Percentiles rank a stretch among this genome's conserved stretches.
Conservation (phyloP, 1,284 basidiomycete species). For the Cryptococcus wingfieldii region DNA sequence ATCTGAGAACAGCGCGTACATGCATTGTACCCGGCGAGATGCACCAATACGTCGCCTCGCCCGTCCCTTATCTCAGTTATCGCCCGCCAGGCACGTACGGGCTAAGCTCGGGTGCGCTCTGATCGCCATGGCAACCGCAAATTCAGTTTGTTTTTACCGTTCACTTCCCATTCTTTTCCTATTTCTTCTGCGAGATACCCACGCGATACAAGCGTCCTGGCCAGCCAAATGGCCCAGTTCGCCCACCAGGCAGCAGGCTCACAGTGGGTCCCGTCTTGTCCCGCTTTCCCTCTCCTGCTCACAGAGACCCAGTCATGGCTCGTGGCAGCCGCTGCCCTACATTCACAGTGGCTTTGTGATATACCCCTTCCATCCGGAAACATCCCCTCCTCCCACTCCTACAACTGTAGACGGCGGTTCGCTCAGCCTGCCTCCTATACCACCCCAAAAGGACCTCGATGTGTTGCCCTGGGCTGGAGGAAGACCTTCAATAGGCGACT, state of each 20-base stretch:
- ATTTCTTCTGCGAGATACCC: neutral
- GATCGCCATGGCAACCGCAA: no score
- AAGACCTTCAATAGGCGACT: neutral
- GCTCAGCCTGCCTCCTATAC: neutral
- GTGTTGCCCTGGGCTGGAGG: slow-evolving; percentile 2
- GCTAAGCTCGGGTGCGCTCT: no score
- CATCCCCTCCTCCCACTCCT: slow-evolving; percentile 18
- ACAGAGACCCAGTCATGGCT: neutral
- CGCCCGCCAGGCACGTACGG: no score
- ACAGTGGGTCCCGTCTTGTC: neutral
- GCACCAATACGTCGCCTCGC: no score
- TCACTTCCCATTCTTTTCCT: neutral
- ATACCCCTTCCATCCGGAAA: slow-evolving; percentile 36
- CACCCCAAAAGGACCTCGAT: neutral
- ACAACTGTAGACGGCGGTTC: slow-evolving; percentile 11
- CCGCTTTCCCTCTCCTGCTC: neutral
- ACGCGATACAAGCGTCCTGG: neutral
- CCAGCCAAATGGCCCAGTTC: neutral
- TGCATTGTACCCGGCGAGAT: no score
- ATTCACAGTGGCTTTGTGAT: slow-evolving; percentile 43
- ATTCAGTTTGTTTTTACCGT: neutral
- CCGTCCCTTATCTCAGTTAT: no score
- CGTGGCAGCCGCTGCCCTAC: slow-evolving; percentile 43
- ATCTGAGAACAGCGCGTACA: no score
- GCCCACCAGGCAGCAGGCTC: neutral